Evolutionary conservation across 805 yeast genomes (phyloP).

Genomic region (Candida qinlingensis): DNA sequence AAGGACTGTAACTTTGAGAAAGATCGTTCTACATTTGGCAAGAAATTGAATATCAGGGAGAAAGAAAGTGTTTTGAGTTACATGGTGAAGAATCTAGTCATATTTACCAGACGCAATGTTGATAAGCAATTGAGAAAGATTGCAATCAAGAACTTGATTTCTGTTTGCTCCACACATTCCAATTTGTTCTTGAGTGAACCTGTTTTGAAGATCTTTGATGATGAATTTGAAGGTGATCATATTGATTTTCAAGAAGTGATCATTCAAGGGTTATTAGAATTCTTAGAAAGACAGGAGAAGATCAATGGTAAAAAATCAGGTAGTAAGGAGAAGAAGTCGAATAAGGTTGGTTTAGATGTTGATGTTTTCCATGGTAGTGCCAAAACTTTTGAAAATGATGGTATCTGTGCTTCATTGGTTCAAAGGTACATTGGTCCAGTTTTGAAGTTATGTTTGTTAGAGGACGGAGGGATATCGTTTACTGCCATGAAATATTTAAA

Average conservation of each 20-base stretch:
- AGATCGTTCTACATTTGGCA: slow-evolving; percentile 33
- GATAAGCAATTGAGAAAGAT: slow-evolving; percentile 37
- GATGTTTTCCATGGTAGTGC: slow-evolving; percentile 53
- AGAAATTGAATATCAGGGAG: slow-evolving; percentile 37
- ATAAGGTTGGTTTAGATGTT: slow-evolving; percentile 29
- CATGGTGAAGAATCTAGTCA: slow-evolving; percentile 52
- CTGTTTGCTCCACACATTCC: slow-evolving; percentile 58
- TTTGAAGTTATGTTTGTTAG: slow-evolving; percentile 42
- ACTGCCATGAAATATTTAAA: slow-evolving; percentile 51
- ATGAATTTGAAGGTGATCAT: slow-evolving; percentile 36
- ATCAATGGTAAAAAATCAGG: slow-evolving; percentile 38
- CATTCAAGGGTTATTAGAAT: slow-evolving; percentile 51
- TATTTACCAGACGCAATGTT: slow-evolving; percentile 38
- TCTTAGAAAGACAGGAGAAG: slow-evolving; percentile 52
- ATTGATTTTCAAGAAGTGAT: slow-evolving; percentile 44
- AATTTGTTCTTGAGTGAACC: slow-evolving; percentile 57
- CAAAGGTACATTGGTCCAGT: slow-evolving; percentile 53
- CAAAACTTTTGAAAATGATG: slow-evolving; percentile 49
- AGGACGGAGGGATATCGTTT: slow-evolving; percentile 41
- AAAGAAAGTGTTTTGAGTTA: slow-evolving; percentile 55
- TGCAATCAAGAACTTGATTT: slow-evolving; percentile 54
- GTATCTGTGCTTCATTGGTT: slow-evolving; percentile 67
- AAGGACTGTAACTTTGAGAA: slow-evolving; percentile 58
- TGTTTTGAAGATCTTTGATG: slow-evolving; percentile 47
- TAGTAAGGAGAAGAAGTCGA: slow-evolving; percentile 31